A percentile compares a stretch with the other conserved stretches of the same genome.
Conservation (phyloP, 129 eudicot genomes). For the Flaveria robusta region DNA sequence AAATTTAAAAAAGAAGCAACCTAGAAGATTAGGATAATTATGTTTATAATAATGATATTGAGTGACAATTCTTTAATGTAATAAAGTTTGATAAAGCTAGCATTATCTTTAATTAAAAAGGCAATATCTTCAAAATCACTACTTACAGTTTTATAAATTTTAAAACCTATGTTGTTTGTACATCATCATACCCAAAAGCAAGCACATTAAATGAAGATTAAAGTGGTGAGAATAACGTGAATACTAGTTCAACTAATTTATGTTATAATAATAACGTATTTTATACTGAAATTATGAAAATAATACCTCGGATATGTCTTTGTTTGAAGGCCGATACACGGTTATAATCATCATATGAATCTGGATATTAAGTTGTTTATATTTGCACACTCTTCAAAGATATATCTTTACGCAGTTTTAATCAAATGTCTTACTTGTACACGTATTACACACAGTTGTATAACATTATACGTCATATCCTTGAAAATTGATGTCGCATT, state of each 20-base stretch:
- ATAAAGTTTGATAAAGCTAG: slow-evolving; percentile 23
- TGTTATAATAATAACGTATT: not conserved
- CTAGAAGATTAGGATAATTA: slow-evolving; percentile 31
- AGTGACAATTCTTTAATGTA: slow-evolving; percentile 22
- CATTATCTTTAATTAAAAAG: slow-evolving; percentile 29
- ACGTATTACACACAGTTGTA: too few species aligned
- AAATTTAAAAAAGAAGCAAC: not conserved
- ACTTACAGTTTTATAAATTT: slow-evolving; percentile 10
- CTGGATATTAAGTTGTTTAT: too few species aligned
- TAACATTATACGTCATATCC: too few species aligned
- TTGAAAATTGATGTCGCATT: too few species aligned
- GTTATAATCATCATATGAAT: too few species aligned
- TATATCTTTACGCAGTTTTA: too few species aligned
- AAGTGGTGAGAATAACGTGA: slow-evolving; percentile 5
- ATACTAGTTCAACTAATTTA: not conserved
- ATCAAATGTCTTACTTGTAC: too few species aligned
- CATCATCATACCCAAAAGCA: slow-evolving; percentile 22
- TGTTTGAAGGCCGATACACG: too few species aligned
- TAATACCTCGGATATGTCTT: too few species aligned
- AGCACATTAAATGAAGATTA: slow-evolving; percentile 19
- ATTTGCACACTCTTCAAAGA: too few species aligned
- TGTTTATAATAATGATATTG: slow-evolving; percentile 26
- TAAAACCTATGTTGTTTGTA: slow-evolving; percentile 15
- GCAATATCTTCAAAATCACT: slow-evolving; percentile 31
- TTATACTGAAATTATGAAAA: not conserved